phyloP scores from a whole-genome alignment of 2,329 filamentous ascomycete genomes.

The Aspergillus phoenicis region DNA sequence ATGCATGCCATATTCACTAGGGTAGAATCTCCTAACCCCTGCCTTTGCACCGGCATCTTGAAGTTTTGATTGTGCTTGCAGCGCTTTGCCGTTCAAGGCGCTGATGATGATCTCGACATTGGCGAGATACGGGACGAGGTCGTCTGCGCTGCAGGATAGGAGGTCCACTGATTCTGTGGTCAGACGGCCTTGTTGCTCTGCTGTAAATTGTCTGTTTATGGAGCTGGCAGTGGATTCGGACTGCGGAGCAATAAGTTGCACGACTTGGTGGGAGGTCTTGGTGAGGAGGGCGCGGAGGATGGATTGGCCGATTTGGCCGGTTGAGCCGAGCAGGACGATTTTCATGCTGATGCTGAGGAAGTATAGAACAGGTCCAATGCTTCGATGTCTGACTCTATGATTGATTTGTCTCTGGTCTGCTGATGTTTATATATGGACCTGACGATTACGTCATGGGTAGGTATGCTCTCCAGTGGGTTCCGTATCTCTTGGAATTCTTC shows the following conservation, averaged over 20 bases:
- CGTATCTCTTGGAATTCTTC: too few relatives aligned
- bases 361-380: too few relatives aligned
- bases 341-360: neutral
- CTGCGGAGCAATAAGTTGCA: neutral
- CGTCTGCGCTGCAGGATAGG: slow-evolving; percentile 6
- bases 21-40: slow-evolving; percentile 31
- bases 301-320: slow-evolving; percentile 7
- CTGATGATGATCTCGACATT: slow-evolving; percentile 29
- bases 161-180: slow-evolving; percentile 14
- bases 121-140: slow-evolving; percentile 17
- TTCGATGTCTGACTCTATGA: too few relatives aligned
- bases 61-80: slow-evolving; percentile 23
- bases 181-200: neutral
- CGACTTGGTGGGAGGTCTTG: neutral
- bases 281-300: neutral
- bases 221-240: neutral
- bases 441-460: neutral
- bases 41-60: slow-evolving; percentile 30
- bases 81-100: slow-evolving; percentile 25
- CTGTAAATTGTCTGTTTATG: neutral
- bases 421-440: neutral
- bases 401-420: too few relatives aligned
- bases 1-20: slow-evolving; percentile 31
- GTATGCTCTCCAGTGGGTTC: too few relatives aligned
- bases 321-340: slow-evolving; percentile 6